A percentile compares a stretch with the other conserved stretches of the same genome.
phyloP scores from a whole-genome alignment of 192 early-diverging fungal genomes.

The Coemansia sp. region DNA sequence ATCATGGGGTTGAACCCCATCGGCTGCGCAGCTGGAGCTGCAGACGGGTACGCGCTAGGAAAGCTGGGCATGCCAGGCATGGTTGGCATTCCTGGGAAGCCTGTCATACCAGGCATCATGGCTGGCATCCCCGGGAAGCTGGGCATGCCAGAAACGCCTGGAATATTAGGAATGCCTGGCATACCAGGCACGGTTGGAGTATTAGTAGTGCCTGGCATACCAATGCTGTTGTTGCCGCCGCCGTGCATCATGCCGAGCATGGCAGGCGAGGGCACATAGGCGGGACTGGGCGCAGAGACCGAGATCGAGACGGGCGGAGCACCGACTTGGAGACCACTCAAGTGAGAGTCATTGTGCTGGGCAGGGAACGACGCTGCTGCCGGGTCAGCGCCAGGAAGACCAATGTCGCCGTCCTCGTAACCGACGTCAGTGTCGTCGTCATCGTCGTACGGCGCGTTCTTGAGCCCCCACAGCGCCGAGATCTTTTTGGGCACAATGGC shows the following conservation, averaged over 20 bases:
- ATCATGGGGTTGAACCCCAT: conserved; percentile 17
- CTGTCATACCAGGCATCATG: neutral
- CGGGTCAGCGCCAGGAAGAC: no score
- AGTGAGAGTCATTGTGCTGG: neutral
- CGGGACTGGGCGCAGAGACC: neutral
- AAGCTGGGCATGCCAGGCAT: neutral
- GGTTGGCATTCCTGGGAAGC: neutral
- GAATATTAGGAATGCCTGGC: no score
- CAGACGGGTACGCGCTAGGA: neutral
- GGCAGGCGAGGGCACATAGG: neutral
- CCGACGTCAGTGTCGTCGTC: no score
- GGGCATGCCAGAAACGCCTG: neutral
- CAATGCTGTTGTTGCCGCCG: neutral
- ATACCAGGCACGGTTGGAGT: neutral
- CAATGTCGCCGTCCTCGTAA: neutral
- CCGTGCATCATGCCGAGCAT: conserved; percentile 3
- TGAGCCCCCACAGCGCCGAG: conserved; percentile 33
- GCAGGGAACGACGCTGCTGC: neutral
- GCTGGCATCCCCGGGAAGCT: no score
- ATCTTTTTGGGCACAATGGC: conserved; percentile 22
- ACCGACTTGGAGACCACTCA: neutral
- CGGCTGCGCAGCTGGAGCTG: neutral
- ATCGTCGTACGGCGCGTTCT: conserved; percentile 13
- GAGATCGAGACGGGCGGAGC: no score
- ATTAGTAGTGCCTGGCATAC: neutral